Evolutionary conservation across 2,329 filamentous ascomycete genomes (phyloP), one percentile per base, ranked within the genome.

Genomic region (Arthrobotrys sinensis): DNA sequence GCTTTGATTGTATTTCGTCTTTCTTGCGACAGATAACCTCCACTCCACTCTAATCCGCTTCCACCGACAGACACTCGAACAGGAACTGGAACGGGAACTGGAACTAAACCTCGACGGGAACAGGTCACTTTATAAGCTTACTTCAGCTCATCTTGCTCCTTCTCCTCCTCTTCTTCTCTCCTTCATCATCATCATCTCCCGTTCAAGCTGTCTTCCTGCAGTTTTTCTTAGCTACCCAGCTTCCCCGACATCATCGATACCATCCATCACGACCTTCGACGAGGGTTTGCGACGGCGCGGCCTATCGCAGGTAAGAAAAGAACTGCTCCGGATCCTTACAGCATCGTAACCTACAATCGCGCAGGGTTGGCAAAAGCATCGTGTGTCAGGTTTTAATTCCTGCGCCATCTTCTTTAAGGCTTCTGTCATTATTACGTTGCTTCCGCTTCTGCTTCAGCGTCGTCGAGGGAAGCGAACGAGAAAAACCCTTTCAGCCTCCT

Each of bases 401-500:
- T 72, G 75, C 75, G 75, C 75, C 75, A 72, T 78, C 62, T 48
- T 19, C 19, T 62, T 78, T 78, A 52, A 24, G 19, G 21, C 24
- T 4, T 28, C 38, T 63, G 57, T 45, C 19, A 24, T 52, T 43
- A 21, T 36, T 24, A 43, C 24, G n/a, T 12, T 55, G 21, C 48
- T n/a, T 11, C 11, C 38, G 40, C 12, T 45, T 28, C 24, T 28
- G 40, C 40, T 60, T 60, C 52, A 36, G 36, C 12, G 43, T 19
- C 46, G 40, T 43, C 50, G 53, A 69, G 38, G n/a, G 43, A 57
- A 57, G 53, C 34, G 43, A 60, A 32, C 34, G 12, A 50, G 32
- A 69, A 46, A 70, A 63, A 68, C 32, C 67, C 55, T 55, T 78
- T 78, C 67, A 72, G 67, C 67, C 75, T 78, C 75, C 73, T 72